phyloP scores from a whole-genome alignment of 192 early-diverging fungal genomes.

The Endogone sp. region DNA sequence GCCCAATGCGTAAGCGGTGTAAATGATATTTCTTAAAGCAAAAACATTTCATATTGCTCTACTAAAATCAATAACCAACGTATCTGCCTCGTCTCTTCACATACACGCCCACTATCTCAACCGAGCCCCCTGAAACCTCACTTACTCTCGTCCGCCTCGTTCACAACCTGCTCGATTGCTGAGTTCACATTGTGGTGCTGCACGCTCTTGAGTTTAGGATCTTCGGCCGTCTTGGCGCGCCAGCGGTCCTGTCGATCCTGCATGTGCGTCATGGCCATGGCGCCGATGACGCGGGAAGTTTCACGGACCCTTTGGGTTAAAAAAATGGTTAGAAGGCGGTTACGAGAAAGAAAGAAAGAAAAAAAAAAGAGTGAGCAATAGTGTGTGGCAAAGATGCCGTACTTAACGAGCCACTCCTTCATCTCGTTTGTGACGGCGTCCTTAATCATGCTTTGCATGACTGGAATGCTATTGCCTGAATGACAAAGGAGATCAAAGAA shows the following conservation, averaged over 20 bases:
- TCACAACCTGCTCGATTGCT: conserved; percentile 75
- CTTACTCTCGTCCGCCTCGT: conserved; percentile 77
- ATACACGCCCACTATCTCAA: no score
- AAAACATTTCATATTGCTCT: background rate
- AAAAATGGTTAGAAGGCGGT: background rate
- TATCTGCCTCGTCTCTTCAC: background rate
- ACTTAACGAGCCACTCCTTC: conserved; percentile 91
- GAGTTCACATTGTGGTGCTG: conserved; percentile 65
- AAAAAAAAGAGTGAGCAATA: background rate
- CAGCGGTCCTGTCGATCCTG: conserved; percentile 61
- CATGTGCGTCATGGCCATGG: conserved; percentile 79
- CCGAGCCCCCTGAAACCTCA: background rate
- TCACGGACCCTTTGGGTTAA: conserved; percentile 69
- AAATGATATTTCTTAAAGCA: no score
- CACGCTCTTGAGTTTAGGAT: conserved; percentile 39
- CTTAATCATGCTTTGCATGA: conserved; percentile 84
- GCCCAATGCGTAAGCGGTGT: background rate
- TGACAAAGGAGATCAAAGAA: background rate
- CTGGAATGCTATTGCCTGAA: conserved; percentile 80
- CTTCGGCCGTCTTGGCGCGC: conserved; percentile 38
- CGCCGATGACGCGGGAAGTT: conserved; percentile 77
- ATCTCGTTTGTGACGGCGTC: conserved; percentile 82
- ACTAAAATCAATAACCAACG: background rate
- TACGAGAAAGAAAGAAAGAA: no score
- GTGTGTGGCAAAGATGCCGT: conserved; percentile 5